Evolutionary conservation across 2,329 filamentous ascomycete species (phyloP).

Genomic region (Furcasterigmium sp.): DNA sequence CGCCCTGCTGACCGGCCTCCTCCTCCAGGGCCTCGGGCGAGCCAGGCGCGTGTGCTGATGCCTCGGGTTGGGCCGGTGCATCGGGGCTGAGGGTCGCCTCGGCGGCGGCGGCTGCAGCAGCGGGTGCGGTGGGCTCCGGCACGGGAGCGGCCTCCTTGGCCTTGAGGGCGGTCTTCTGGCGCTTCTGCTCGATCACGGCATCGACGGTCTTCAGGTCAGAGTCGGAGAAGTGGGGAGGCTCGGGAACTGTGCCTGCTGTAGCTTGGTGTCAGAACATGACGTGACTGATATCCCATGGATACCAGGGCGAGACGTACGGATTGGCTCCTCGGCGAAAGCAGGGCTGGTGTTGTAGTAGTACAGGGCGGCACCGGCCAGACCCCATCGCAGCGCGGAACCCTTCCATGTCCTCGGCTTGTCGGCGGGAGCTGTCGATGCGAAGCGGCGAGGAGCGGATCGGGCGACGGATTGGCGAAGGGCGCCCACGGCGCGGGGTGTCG

Average conservation of each 20-base stretch:
- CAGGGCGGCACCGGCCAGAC: constrained; percentile 66
- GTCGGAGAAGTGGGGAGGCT: constrained; percentile 49
- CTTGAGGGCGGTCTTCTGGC: constrained; percentile 37
- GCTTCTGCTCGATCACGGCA: constrained; percentile 60
- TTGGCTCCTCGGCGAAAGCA: constrained; percentile 77
- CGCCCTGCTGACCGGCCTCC: constrained; percentile 80
- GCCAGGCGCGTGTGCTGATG: constrained; percentile 17
- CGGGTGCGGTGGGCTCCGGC: constrained; percentile 13
- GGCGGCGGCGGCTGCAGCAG: constrained; percentile 17
- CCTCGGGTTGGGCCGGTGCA: constrained; percentile 12
- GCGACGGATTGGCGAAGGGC: constrained; percentile 33
- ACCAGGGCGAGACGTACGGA: constrained; percentile 52
- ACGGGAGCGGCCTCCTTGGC: constrained; percentile 20
- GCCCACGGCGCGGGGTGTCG: constrained; percentile 39
- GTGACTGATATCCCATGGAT: no score
- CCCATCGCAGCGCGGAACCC: constrained; percentile 67
- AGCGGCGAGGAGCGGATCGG: constrained; percentile 38
- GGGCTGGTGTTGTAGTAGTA: constrained; percentile 95
- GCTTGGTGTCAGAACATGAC: no score
- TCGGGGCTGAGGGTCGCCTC: constrained; percentile 14
- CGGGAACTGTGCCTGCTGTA: constrained; percentile 27
- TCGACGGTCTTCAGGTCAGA: constrained; percentile 60
- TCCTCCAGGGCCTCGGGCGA: constrained; percentile 60
- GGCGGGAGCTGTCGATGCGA: constrained; percentile 50
- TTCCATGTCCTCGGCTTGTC: constrained; percentile 78